Evolutionary conservation across 768 basidiomycete species (phyloP), one percentile per base, ranked within the genome.

Genomic region (Rubroboletus pulcherrimus): DNA sequence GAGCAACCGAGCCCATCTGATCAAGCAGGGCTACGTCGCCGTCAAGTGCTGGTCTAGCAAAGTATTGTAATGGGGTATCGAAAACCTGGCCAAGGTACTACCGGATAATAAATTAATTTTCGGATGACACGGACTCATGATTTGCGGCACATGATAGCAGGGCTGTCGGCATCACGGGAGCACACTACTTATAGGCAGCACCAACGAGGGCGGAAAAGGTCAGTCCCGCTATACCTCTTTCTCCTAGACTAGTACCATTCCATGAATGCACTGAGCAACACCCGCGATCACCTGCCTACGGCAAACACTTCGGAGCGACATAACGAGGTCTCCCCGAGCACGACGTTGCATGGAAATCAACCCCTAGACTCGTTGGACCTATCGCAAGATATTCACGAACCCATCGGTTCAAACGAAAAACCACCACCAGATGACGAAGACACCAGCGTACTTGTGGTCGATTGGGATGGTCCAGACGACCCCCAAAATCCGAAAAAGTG

Each of bases 391-490:
- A 2, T 11, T 10, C 21, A 38, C 0, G 19, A n/a, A 2, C 38
- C 47, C 7, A 19, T 17, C 14, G 6, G 6, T n/a, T 21, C 39
- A 9, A 31, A 53, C 4, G 46, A 15, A 4, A 24, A 49, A 42
- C 2, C 5, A 11, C 24, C 15, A 11, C 9, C 15, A 15, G 30
- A 9, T 7, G n/a, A 3, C 9, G 46, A 40, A 4, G 21, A 38
- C 5, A 11, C 31, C 2, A 29, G 30, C 19, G 34, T 57, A 5
- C 57, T 71, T 26, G 64, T 82, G n/a, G 75, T 87, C 5, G 78
- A 83, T 53, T 87, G 84, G 83, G 83, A 85, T 51, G 84, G 83
- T 5, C 80, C 82, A 1, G 68, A 82, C 30, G 85, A 86, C 59
- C 79, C 80, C 0, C 31, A 63, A 17, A 84, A 86, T 66, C 85